phyloP scores from a whole-genome alignment of 2,329 filamentous ascomycete species.

The Dactylellina sp. region DNA sequence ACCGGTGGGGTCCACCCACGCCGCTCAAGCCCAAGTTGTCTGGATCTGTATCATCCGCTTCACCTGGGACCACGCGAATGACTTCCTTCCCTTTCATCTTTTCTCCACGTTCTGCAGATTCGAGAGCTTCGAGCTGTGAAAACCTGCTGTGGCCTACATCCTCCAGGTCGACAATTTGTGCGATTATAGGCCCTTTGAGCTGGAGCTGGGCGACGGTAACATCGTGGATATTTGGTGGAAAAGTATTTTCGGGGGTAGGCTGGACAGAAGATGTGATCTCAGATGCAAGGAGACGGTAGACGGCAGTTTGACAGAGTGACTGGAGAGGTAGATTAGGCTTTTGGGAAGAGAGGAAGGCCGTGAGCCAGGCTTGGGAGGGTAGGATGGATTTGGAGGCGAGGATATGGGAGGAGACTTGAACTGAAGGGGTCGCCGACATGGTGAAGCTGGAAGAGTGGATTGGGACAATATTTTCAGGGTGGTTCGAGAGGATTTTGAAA shows the following conservation, averaged over 20 bases:
- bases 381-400: conserved; percentile 49
- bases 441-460: not conserved
- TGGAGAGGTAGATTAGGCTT: conserved; percentile 50
- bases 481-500: not conserved
- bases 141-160: conserved; percentile 83
- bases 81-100: conserved; percentile 81
- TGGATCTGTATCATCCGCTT: conserved; percentile 63
- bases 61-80: conserved; percentile 75
- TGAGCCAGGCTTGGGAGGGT: conserved; percentile 51
- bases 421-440: conserved; percentile 27
- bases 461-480: conserved; percentile 2
- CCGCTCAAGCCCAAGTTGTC: conserved; percentile 43
- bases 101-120: conserved; percentile 79
- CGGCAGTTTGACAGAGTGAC: conserved; percentile 46
- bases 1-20: conserved; percentile 75
- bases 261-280: conserved; percentile 77
- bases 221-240: conserved; percentile 72
- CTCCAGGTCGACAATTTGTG: conserved; percentile 87
- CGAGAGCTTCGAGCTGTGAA: conserved; percentile 87
- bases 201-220: conserved; percentile 69
- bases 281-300: conserved; percentile 79
- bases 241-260: conserved; percentile 65
- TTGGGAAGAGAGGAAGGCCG: conserved; percentile 45
- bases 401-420: conserved; percentile 47
- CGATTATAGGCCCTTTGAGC: conserved; percentile 73